Evolutionary conservation across 352 stramenopile species (phyloP).

Genomic region (Elongisporangium senticosum): DNA sequence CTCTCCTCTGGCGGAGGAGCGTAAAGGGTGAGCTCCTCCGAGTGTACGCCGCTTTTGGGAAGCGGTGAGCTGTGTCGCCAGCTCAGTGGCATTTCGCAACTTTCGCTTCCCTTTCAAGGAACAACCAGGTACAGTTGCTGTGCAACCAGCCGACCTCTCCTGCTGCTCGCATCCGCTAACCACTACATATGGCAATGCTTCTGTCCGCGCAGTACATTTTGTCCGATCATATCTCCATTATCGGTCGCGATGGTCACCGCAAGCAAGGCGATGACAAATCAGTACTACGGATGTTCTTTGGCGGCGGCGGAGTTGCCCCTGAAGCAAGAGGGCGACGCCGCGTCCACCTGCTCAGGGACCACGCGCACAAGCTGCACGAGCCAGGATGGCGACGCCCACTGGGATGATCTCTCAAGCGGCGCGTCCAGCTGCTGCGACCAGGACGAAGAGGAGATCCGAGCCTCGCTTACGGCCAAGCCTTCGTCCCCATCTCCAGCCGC

Average conservation of each 20-base stretch:
- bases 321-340: slow-evolving; percentile 19
- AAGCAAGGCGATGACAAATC: background rate
- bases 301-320: background rate
- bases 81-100: slow-evolving; percentile 19
- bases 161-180: background rate
- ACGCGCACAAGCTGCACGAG: slow-evolving; percentile 42
- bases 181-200: background rate
- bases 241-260: background rate
- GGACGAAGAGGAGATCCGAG: slow-evolving; percentile 14
- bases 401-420: slow-evolving; percentile 34
- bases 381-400: slow-evolving; percentile 23
- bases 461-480: background rate
- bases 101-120: slow-evolving; percentile 29
- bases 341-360: slow-evolving; percentile 11
- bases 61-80: background rate
- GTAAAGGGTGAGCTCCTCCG: background rate
- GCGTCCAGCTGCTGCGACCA: slow-evolving; percentile 34
- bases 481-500: too few relatives aligned
- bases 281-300: background rate
- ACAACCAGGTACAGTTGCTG: slow-evolving; percentile 1
- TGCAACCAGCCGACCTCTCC: background rate
- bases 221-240: background rate
- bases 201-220: background rate
- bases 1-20: background rate
- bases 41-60: background rate